Percentiles rank a stretch among this genome's conserved stretches.
phyloP scores from a whole-genome alignment of 192 early-diverging fungal genomes.

The Gamsiella multidivaricata region DNA sequence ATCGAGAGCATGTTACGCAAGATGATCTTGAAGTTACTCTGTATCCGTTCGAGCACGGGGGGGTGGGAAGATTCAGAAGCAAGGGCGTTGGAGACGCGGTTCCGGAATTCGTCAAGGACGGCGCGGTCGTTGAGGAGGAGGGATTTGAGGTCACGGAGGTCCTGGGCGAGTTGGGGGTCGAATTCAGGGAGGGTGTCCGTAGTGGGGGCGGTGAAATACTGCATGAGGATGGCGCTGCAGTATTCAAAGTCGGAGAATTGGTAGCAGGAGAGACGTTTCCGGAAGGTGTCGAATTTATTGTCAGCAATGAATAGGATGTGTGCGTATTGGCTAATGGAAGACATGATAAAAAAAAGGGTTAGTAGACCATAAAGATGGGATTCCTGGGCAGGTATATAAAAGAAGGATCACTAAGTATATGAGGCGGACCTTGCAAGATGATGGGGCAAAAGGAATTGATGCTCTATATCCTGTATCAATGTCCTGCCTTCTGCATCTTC shows the following conservation, averaged over 20 bases:
- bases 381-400: neutral
- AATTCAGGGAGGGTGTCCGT: constrained; percentile 49
- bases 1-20: constrained; percentile 48
- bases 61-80: constrained; percentile 27
- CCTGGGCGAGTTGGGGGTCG: constrained; percentile 50
- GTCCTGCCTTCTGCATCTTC: constrained; percentile 56
- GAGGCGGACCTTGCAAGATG: constrained; percentile 54
- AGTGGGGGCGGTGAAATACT: constrained; percentile 43
- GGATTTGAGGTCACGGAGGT: constrained; percentile 44
- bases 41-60: constrained; percentile 51
- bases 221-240: constrained; percentile 50
- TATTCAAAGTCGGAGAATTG: constrained; percentile 54
- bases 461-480: constrained; percentile 48
- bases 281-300: constrained; percentile 54
- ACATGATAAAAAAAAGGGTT: neutral
- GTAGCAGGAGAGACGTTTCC: constrained; percentile 55
- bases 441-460: constrained; percentile 44
- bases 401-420: too few species aligned
- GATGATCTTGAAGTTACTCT: constrained; percentile 52
- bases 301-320: constrained; percentile 56
- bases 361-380: neutral
- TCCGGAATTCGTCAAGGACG: constrained; percentile 41
- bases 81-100: constrained; percentile 41
- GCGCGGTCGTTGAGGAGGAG: constrained; percentile 40
- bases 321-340: constrained; percentile 56